These are phyloP conservation scores for Penicillium canescens DNA, from an alignment of 495 filamentous ascomycete genomes.

Conservation along the genomic window DNA sequence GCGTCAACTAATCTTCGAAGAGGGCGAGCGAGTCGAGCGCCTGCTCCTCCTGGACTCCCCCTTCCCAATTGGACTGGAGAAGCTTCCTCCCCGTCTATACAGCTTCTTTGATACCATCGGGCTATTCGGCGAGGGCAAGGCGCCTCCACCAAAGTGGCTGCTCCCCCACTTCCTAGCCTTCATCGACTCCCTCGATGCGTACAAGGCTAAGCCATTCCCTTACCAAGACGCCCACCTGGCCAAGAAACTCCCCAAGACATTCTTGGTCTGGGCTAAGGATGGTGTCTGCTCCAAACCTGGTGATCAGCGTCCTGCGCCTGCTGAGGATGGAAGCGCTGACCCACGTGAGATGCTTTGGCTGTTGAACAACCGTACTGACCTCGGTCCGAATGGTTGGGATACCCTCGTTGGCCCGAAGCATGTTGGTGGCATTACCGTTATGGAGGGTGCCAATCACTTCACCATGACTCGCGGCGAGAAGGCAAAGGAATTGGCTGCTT, in stretches of 20 bases:
- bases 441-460: slow-evolving; percentile 44
- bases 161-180: slow-evolving; percentile 81
- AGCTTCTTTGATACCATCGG: slow-evolving; percentile 78
- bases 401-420: slow-evolving; percentile 67
- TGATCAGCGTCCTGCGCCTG: slow-evolving; percentile 70
- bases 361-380: slow-evolving; percentile 74
- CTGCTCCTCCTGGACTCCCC: slow-evolving; percentile 84
- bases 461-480: slow-evolving; percentile 42
- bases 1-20: slow-evolving; percentile 65
- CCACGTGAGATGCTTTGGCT: slow-evolving; percentile 70
- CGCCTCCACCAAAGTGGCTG: slow-evolving; percentile 73
- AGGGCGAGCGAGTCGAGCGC: slow-evolving; percentile 67
- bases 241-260: slow-evolving; percentile 57
- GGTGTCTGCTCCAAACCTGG: slow-evolving; percentile 72
- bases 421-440: slow-evolving; percentile 58
- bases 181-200: slow-evolving; percentile 72
- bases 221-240: slow-evolving; percentile 42
- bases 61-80: slow-evolving; percentile 73
- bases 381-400: slow-evolving; percentile 80
- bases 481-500: slow-evolving; percentile 35
- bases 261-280: slow-evolving; percentile 76
- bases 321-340: slow-evolving; percentile 56
- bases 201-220: slow-evolving; percentile 53
- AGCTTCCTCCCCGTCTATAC: slow-evolving; percentile 74
- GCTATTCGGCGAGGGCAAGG: slow-evolving; percentile 69